Conservation (phyloP, 148 eudicot genomes). For the Polygonum maritimum region DNA sequence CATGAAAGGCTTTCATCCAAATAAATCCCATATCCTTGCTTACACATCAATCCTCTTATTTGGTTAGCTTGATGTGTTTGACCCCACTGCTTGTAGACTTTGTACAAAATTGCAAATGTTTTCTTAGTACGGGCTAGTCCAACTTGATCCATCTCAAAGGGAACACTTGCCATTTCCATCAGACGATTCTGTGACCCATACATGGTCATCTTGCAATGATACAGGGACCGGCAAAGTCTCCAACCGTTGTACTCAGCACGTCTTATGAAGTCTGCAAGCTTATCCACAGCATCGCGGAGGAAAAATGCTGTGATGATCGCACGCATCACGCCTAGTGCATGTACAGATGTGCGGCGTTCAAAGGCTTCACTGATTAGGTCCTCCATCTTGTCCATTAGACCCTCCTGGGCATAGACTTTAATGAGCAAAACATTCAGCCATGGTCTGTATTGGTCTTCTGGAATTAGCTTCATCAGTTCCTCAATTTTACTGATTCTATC, state of each 20-base stretch:
- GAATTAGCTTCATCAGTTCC: constrained; percentile 36
- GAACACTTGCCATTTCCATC: constrained; percentile 75
- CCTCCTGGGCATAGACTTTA: constrained; percentile 57
- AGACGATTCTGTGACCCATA: constrained; percentile 51
- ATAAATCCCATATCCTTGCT: constrained; percentile 44
- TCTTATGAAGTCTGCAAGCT: constrained; percentile 52
- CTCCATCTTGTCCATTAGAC: constrained; percentile 63
- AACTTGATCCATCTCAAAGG: constrained; percentile 50
- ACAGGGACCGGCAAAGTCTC: constrained; percentile 60
- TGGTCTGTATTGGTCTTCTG: constrained; percentile 40
- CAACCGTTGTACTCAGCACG: constrained; percentile 66
- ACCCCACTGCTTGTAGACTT: constrained; percentile 40
- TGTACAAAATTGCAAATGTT: constrained; percentile 43
- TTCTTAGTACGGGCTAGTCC: constrained; percentile 32
- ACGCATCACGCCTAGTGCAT: constrained; percentile 39
- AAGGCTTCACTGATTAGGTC: constrained; percentile 49
- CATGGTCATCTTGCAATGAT: constrained; percentile 78
- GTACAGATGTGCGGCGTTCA: constrained; percentile 34
- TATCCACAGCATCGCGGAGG: constrained; percentile 48
- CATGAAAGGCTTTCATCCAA: constrained; percentile 18
- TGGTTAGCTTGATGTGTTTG: constrained; percentile 37
- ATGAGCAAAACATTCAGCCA: constrained; percentile 72
- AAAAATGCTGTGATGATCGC: constrained; percentile 46
- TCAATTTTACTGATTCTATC: constrained; percentile 46
- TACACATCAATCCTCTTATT: constrained; percentile 63